Evolutionary conservation across 768 basidiomycete species (phyloP).

Genomic region (Wakefieldia striispora): DNA sequence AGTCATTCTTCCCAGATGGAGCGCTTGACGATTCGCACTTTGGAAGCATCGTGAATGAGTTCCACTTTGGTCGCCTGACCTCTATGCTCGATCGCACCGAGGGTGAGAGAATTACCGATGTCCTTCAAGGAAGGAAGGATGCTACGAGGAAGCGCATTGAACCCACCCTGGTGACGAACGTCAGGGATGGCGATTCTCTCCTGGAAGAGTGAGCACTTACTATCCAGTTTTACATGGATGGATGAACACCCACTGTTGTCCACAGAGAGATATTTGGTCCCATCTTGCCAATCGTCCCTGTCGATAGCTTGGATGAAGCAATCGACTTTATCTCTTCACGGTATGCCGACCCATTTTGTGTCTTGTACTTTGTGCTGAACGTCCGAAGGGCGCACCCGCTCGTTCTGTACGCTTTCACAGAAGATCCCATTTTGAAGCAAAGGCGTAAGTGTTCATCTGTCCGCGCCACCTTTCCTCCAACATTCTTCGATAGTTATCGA

Average conservation of each 20-base stretch:
- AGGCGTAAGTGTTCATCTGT: slow-evolving; percentile 31
- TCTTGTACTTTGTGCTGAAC: slow-evolving; percentile 3
- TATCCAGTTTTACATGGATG: not conserved
- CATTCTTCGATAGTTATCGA: slow-evolving; percentile 42
- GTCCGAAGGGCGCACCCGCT: slow-evolving; percentile 51
- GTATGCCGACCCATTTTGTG: slow-evolving; percentile 31
- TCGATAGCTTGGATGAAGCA: slow-evolving; percentile 55
- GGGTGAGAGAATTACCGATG: slow-evolving; percentile 56
- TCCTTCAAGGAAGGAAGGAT: slow-evolving; percentile 34
- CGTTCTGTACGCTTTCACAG: slow-evolving; percentile 63
- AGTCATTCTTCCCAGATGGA: slow-evolving; percentile 52
- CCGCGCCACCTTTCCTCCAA: not conserved
- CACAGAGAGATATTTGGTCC: slow-evolving; percentile 74
- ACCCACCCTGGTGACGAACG: slow-evolving; percentile 58
- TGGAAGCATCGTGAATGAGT: slow-evolving; percentile 51
- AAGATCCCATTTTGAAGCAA: slow-evolving; percentile 39
- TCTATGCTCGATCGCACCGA: slow-evolving; percentile 51
- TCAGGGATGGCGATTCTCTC: slow-evolving; percentile 52
- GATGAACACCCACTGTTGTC: not conserved
- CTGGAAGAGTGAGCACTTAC: slow-evolving; percentile 51
- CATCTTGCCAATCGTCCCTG: slow-evolving; percentile 58
- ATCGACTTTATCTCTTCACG: slow-evolving; percentile 51
- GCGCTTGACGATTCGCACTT: slow-evolving; percentile 44
- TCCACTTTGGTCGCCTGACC: slow-evolving; percentile 53
- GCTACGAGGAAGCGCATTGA: slow-evolving; percentile 46